Evolutionary conservation across 2,329 filamentous ascomycete species (phyloP).

Genomic region (Metarhizium robertsii): DNA sequence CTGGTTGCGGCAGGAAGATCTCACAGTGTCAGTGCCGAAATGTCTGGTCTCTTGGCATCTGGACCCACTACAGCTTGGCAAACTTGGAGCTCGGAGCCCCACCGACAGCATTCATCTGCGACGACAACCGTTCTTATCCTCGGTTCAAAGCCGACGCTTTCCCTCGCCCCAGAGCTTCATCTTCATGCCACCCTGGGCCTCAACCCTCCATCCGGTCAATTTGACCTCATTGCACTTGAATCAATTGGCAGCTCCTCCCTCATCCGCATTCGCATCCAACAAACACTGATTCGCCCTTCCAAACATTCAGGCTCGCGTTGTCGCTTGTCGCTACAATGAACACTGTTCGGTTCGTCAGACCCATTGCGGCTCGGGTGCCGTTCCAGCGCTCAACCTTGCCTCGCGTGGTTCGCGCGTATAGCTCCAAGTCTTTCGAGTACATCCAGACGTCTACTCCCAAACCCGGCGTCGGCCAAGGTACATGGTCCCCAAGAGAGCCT

Average conservation of each 20-base stretch:
- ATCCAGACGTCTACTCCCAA: conserved; percentile 75
- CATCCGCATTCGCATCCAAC: background rate
- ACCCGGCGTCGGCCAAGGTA: conserved; percentile 86
- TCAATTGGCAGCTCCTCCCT: conserved; percentile 1
- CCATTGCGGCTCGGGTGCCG: conserved; percentile 36
- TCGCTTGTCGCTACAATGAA: conserved; percentile 31
- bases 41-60: too few species aligned
- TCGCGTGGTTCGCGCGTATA: conserved; percentile 42
- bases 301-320: background rate
- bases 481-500: background rate
- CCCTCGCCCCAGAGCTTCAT: conserved; percentile 8
- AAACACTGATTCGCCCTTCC: background rate
- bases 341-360: conserved; percentile 47
- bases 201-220: background rate
- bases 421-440: conserved; percentile 60
- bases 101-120: too few species aligned
- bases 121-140: conserved; percentile 8
- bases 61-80: too few species aligned
- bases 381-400: conserved; percentile 50
- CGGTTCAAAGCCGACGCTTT: conserved; percentile 22
- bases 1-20: too few species aligned
- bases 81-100: too few species aligned
- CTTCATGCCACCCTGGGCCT: background rate
- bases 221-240: background rate
- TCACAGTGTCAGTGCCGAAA: too few species aligned